Evolutionary conservation across 257 asterid genomes (phyloP), one percentile per base, ranked within the genome.

Genomic region (Linderniella brevidens): DNA sequence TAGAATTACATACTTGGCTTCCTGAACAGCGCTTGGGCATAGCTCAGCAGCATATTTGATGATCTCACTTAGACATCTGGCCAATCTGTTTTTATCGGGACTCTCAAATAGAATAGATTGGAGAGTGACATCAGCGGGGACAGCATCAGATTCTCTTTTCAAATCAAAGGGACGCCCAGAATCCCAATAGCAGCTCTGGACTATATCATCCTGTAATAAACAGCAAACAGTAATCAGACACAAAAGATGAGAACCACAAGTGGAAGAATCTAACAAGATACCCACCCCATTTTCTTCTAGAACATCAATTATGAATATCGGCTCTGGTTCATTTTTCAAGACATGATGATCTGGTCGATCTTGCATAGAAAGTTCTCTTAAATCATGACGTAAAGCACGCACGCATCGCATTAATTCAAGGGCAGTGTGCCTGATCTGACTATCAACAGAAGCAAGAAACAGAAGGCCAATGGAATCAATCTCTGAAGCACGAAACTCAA

Each of bases 141-240:
- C 79, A 57, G 81, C 79, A 71, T 90, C 98, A 48, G 96, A 77
- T 67, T 90, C 98, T 63, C 94, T 77, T 69, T 77, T 81, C 74
- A 77, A 62, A 79, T 85, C 96, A 50, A 90, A 90, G 46, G 94
- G 81, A 51, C 96, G 96, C 13, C 92, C 87, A 50, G 80, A 76
- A 71, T 85, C 98, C 93, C 93, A 90, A 58, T 85, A 90, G 69
- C 96, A 90, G 75, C 94, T 81, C 78, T 85, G 98, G 62, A 90
- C 98, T 53, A 90, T 90, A 74, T 90, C 96, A 65, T 90, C 98
- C 98, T 90, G 79, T 14, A 53, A 59, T 56, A 60, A 11, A 69
- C n/a, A n/a, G n/a, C n/a, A 25, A 13, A 43, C 25, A 19, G 32
- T 58, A 25, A 6, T 37, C 46, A 45, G 42, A 58, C 29, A 44